These are phyloP conservation scores for Allium sativum DNA, from an alignment of 106 monocot genomes.

Conservation along the genomic window DNA sequence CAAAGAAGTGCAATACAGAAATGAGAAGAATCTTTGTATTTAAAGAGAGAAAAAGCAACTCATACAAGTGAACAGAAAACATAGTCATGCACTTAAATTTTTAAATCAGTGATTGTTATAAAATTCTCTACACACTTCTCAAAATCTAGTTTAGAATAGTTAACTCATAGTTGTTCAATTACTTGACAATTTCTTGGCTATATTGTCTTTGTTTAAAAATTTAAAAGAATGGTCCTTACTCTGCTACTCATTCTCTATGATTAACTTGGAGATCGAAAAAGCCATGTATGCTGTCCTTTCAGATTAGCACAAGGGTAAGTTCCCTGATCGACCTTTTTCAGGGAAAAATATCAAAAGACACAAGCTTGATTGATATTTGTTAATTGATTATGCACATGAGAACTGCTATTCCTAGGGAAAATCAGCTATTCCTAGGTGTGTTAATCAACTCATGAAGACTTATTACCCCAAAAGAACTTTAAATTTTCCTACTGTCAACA, in stretches of 20 bases:
- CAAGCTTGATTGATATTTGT: background rate
- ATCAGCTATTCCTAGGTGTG: background rate
- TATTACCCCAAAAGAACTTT: background rate
- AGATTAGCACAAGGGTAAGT: conserved; percentile 21
- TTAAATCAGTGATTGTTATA: background rate
- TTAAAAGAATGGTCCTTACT: conserved; percentile 17
- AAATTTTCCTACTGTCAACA: background rate
- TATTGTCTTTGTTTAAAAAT: background rate
- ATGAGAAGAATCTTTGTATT: background rate
- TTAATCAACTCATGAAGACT: conserved; percentile 4
- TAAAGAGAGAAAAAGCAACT: background rate
- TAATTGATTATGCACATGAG: background rate
- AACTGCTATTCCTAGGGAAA: background rate
- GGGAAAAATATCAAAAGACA: conserved; percentile 10
- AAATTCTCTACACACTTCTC: conserved; percentile 10
- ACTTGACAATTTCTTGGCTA: background rate
- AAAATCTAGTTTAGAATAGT: conserved; percentile 4
- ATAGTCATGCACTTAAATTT: conserved; percentile 1
- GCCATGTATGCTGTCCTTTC: conserved; percentile 38
- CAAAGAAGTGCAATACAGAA: conserved; percentile 3
- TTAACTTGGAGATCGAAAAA: conserved; percentile 30
- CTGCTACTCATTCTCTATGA: conserved; percentile 29
- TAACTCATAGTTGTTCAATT: background rate
- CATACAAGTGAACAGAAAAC: conserved; percentile 1
- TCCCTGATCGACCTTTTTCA: conserved; percentile 1